Conservation (phyloP, 805 yeast genomes). For the Blastobotrys muscicola region DNA sequence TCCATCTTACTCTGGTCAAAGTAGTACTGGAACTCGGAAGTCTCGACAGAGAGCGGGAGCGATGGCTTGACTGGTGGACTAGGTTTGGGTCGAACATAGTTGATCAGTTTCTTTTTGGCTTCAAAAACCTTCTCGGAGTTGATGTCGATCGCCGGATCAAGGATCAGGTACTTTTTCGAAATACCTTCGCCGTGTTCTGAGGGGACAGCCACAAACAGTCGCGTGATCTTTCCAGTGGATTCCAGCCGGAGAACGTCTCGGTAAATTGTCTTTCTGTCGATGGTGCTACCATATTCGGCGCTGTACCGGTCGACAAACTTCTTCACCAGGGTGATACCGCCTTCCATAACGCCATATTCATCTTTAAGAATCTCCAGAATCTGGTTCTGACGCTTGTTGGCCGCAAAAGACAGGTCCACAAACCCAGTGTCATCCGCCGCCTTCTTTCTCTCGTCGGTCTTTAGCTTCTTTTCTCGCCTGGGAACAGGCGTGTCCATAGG, state of each 20-base stretch:
- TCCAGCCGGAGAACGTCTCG: slow-evolving; percentile 35
- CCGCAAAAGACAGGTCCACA: slow-evolving; percentile 32
- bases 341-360: slow-evolving; percentile 37
- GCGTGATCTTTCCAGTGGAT: slow-evolving; percentile 25
- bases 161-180: slow-evolving; percentile 20
- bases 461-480: not conserved
- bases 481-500: no score
- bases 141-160: slow-evolving; percentile 19
- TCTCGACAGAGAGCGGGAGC: slow-evolving; percentile 7
- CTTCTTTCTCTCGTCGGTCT: not conserved
- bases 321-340: slow-evolving; percentile 34
- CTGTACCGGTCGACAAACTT: no score
- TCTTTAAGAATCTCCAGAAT: slow-evolving; percentile 35
- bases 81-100: slow-evolving; percentile 3
- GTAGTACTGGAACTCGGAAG: slow-evolving; percentile 7
- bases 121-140: slow-evolving; percentile 8
- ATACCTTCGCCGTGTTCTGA: slow-evolving; percentile 11
- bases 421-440: not conserved
- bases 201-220: slow-evolving; percentile 19
- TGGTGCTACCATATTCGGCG: slow-evolving; percentile 20
- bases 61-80: slow-evolving; percentile 1
- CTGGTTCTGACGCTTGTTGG: slow-evolving; percentile 36
- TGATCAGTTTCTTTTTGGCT: slow-evolving; percentile 11
- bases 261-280: slow-evolving; percentile 47
- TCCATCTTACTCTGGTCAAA: slow-evolving; percentile 1